Conservation (phyloP, 2,329 filamentous ascomycete genomes). For the Grosmannia penicillata region DNA sequence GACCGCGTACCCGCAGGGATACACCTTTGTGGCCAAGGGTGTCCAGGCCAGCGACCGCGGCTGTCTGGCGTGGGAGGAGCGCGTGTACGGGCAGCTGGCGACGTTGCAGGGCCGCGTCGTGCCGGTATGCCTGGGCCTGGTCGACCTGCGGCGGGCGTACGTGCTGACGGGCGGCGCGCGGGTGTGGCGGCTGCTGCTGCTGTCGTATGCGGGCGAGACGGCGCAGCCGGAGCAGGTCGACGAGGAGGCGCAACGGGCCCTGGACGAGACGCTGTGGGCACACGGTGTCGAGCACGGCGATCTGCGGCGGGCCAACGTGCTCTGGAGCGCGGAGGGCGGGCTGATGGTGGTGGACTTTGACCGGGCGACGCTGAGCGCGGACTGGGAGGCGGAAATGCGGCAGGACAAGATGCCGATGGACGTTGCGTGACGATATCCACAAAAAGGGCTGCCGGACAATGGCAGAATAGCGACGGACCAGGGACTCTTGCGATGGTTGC, state of each 20-base stretch:
- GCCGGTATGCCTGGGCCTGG: slow-evolving; percentile 1
- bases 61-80: background rate
- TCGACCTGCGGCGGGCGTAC: background rate
- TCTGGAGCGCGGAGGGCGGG: background rate
- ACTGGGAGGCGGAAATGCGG: too few species aligned
- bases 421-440: too few species aligned
- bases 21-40: slow-evolving; percentile 3
- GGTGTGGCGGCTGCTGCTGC: slow-evolving; percentile 1
- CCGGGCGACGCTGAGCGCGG: background rate
- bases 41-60: background rate
- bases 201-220: slow-evolving; percentile 4
- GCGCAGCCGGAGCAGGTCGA: background rate
- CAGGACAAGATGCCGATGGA: too few species aligned
- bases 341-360: slow-evolving; percentile 2
- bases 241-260: background rate
- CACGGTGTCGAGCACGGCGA: slow-evolving; percentile 3
- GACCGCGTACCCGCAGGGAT: background rate
- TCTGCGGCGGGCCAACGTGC: slow-evolving; percentile 1
- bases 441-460: too few species aligned
- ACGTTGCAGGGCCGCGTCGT: slow-evolving; percentile 1
- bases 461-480: too few species aligned
- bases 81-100: background rate
- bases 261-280: background rate
- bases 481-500: too few species aligned
- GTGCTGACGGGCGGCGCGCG: background rate